Percentiles rank a stretch among this genome's conserved stretches.
Evolutionary conservation across 78 protist species (phyloP).

Genomic region (Emiliania huxleyi): DNA sequence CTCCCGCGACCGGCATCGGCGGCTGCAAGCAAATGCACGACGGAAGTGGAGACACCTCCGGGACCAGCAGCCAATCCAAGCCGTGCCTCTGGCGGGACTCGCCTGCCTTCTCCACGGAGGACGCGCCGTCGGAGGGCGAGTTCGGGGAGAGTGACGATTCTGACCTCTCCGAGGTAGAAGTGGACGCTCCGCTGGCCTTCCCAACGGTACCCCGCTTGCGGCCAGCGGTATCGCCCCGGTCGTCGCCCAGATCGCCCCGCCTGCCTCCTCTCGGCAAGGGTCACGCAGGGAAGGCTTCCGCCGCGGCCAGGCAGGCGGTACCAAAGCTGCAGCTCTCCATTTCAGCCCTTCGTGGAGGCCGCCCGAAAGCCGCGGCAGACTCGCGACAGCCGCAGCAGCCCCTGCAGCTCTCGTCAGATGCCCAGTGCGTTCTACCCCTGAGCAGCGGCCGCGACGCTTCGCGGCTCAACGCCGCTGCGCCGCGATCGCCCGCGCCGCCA

Average conservation of each 20-base stretch:
- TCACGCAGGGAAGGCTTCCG: neutral
- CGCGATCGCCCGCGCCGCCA: neutral
- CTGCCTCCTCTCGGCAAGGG: neutral
- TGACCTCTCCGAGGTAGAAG: neutral
- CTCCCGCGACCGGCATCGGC: neutral
- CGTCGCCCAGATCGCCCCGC: neutral
- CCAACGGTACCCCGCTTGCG: neutral
- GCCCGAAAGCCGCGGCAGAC: no score
- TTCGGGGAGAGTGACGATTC: neutral
- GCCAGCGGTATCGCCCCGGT: neutral
- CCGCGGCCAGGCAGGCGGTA: neutral
- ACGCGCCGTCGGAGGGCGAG: no score
- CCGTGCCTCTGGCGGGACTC: no score
- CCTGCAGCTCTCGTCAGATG: neutral
- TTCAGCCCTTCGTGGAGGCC: no score
- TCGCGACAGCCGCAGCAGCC: neutral
- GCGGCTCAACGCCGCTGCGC: neutral
- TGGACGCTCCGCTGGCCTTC: neutral
- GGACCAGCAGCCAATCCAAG: no score
- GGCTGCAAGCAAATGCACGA: neutral
- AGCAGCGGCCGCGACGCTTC: neutral
- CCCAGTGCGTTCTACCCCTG: neutral
- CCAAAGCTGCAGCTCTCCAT: neutral
- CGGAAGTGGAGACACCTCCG: neutral
- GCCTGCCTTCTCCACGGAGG: no score